These are phyloP conservation scores for Evansstolkia leycettana DNA, from an alignment of 495 filamentous ascomycete genomes.

Conservation along the genomic window DNA sequence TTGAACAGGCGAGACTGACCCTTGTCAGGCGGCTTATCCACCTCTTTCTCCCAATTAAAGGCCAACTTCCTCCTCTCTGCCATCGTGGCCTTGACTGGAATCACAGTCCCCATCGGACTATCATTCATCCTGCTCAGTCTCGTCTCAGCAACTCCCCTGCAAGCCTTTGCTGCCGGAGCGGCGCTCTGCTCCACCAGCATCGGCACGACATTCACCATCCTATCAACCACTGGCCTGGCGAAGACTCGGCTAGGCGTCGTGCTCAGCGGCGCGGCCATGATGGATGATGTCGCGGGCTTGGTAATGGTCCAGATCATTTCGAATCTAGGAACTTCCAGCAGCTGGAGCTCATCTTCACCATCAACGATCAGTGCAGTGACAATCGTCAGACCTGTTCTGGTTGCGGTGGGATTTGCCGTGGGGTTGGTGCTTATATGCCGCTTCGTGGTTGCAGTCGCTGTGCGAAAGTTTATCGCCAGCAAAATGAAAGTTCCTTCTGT, in stretches of 20 bases:
- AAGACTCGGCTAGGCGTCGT: constrained; percentile 57
- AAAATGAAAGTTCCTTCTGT: constrained; percentile 7
- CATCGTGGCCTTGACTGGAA: constrained; percentile 50
- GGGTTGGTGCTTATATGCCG: constrained; percentile 31
- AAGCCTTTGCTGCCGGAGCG: constrained; percentile 65
- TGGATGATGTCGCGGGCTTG: constrained; percentile 76
- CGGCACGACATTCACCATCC: constrained; percentile 67
- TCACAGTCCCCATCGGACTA: constrained; percentile 51
- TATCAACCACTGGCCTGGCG: constrained; percentile 42
- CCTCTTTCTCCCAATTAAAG: constrained; percentile 43
- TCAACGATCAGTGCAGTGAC: constrained; percentile 28
- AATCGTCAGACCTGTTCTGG: constrained; percentile 45
- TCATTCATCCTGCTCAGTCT: constrained; percentile 45
- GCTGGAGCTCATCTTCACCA: constrained; percentile 2
- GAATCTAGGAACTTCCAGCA: constrained; percentile 25
- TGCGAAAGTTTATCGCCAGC: constrained; percentile 4
- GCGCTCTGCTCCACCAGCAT: constrained; percentile 66
- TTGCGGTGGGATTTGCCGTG: constrained; percentile 43
- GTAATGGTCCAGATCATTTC: constrained; percentile 62
- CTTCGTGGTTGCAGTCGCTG: constrained; percentile 28
- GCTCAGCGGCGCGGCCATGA: constrained; percentile 59
- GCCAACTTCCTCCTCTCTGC: constrained; percentile 48
- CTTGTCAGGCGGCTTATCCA: constrained; percentile 50
- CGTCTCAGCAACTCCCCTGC: constrained; percentile 34
- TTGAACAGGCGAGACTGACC: neutral